Evolutionary conservation across 2,329 filamentous ascomycete species (phyloP), one percentile per base, ranked within the genome.

Genomic region (Xylariaceae sp.): DNA sequence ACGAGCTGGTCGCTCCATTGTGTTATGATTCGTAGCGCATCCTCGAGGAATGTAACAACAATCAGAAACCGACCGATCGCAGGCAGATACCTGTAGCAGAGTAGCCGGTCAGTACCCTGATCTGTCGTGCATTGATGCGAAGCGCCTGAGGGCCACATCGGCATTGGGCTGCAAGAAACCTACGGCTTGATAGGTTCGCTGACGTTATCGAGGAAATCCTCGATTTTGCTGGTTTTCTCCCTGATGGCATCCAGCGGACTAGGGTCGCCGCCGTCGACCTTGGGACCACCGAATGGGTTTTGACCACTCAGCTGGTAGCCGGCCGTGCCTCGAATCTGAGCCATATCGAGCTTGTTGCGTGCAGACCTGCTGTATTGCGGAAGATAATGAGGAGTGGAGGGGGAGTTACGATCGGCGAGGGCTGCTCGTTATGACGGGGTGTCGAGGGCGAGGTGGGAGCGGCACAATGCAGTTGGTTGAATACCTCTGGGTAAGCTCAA

Each of bases 21-120:
- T 54, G 93, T 98, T 57, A 97, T 74, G 68, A 98, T 98, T 64
- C 93, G 82, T 49, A 98, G 74, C 37, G 90, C 89, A 73, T 98
- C 93, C 69, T 98, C 93, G 56, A 98, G 76, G 71, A 98, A 98
- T 48, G 93, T 98, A 40, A 97, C 93, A 42, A 98, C 93, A 56
- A 98, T 98, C 54, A 98, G 71, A 68, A 97, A 97, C 54, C 93
- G 88, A 53, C 93, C 93, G 72, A 98, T 91, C 52, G 88, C 89
- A 44, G 93, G 93, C 34, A 98, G 78, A 64, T 95, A 94, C 50
- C 90, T 95, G 62, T 59, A 59, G 53, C 49, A 43, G 16, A 44
- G 43, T 37, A 16, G 41, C 41, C 31, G 37, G 52, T 57, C 43
- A 52, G 62, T 60, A 41, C 35, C 16, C 41, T 38, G 34, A 26